Conservation (phyloP, 208 protist genomes). For the Leishmania tropica region DNA sequence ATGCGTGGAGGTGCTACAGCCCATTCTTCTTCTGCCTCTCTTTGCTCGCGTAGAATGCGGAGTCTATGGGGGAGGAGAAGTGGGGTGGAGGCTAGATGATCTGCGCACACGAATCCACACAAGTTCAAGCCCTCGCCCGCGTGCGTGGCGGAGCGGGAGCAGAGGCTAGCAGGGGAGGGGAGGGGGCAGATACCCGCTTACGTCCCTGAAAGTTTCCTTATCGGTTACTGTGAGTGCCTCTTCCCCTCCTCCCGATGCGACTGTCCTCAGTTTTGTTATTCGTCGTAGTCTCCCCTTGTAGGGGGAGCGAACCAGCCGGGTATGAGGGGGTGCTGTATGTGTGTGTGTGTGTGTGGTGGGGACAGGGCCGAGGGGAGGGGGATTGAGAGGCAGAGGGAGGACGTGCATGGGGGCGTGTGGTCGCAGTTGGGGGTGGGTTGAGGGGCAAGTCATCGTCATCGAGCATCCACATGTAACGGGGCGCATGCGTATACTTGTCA, state of each 20-base stretch:
- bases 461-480: background rate
- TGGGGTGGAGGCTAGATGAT: background rate
- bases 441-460: background rate
- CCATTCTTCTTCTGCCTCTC: slow-evolving; percentile 1
- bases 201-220: background rate
- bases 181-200: background rate
- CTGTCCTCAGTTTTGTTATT: background rate
- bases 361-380: background rate
- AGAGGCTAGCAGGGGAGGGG: background rate
- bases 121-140: background rate
- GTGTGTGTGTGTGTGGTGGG: slow-evolving; percentile 6
- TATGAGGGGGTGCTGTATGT: background rate
- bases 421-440: background rate
- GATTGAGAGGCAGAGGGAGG: background rate
- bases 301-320: background rate
- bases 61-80: background rate
- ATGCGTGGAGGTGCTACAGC: background rate
- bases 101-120: background rate
- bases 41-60: background rate
- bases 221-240: too few species aligned
- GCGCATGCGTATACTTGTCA: background rate
- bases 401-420: background rate
- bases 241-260: background rate
- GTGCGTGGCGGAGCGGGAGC: too few species aligned
- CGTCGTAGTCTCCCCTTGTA: background rate